phyloP scores from a whole-genome alignment of 495 filamentous ascomycete genomes.

The Acidomyces sp. region DNA sequence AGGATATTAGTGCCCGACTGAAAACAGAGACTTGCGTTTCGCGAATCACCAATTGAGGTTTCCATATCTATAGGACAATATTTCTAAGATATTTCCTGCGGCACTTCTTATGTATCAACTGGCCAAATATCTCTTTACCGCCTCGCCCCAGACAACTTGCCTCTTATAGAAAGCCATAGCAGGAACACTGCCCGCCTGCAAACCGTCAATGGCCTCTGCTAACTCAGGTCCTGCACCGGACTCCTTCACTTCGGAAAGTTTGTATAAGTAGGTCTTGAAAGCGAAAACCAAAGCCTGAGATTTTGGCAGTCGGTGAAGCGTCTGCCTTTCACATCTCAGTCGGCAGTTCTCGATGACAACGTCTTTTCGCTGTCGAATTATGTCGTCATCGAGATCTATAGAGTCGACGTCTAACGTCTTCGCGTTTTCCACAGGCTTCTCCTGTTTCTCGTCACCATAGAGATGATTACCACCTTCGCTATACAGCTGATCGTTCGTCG shows the following conservation, averaged over 20 bases:
- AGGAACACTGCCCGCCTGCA: conserved; percentile 54
- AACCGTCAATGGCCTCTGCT: conserved; percentile 58
- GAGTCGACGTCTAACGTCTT: conserved; percentile 9
- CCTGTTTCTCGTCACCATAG: conserved; percentile 29
- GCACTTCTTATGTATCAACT: too few relatives aligned
- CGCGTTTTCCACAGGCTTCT: conserved; percentile 3
- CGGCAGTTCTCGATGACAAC: conserved; percentile 43
- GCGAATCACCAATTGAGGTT: too few relatives aligned
- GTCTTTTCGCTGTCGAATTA: conserved; percentile 30
- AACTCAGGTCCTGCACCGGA: conserved; percentile 54
- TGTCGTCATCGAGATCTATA: conserved; percentile 5
- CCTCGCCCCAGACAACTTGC: conserved; percentile 51
- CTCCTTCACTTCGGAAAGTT: conserved; percentile 50
- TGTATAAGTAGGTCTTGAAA: conserved; percentile 71
- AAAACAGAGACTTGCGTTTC: too few relatives aligned
- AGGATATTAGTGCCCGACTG: too few relatives aligned
- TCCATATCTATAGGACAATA: too few relatives aligned
- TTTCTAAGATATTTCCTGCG: too few relatives aligned
- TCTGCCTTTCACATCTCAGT: conserved; percentile 64
- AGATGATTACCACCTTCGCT: conserved; percentile 39
- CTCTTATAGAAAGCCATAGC: conserved; percentile 59
- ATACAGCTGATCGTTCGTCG: conserved; percentile 44
- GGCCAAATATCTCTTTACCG: conserved; percentile 45
- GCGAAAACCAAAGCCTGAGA: conserved; percentile 57
- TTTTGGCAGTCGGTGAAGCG: conserved; percentile 55